phyloP scores from a whole-genome alignment of 768 basidiomycete species.

The Leccinum truebloodii region DNA sequence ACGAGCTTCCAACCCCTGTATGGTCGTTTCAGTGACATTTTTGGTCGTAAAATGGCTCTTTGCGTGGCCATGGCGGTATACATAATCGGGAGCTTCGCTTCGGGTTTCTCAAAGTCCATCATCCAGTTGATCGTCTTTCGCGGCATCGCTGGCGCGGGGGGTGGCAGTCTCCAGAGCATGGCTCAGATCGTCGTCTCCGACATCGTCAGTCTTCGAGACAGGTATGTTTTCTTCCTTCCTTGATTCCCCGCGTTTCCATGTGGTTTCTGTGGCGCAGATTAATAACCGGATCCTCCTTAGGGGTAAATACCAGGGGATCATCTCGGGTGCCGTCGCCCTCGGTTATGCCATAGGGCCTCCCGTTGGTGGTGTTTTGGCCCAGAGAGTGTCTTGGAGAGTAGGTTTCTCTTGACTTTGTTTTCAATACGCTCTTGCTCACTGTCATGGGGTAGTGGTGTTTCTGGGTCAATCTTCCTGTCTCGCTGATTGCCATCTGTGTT shows the following conservation, averaged over 20 bases:
- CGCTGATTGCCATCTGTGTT: conserved; percentile 51
- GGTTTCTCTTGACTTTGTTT: conserved; percentile 18
- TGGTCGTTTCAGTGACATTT: conserved; percentile 66
- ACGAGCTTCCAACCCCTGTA: conserved; percentile 43
- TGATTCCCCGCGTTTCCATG: neutral
- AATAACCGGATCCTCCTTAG: conserved; percentile 29
- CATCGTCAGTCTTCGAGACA: conserved; percentile 66
- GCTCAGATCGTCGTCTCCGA: conserved; percentile 73
- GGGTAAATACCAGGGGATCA: conserved; percentile 79
- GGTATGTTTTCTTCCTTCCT: conserved; percentile 37
- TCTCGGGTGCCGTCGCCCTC: conserved; percentile 52
- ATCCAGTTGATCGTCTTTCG: conserved; percentile 69
- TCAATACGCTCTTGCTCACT: neutral
- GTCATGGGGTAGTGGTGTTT: conserved; percentile 60
- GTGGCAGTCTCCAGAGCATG: conserved; percentile 70
- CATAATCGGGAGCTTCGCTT: conserved; percentile 62
- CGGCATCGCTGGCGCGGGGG: conserved; percentile 68
- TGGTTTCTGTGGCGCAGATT: neutral
- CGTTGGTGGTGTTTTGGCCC: conserved; percentile 62
- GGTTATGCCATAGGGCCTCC: conserved; percentile 70
- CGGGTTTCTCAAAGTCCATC: conserved; percentile 68
- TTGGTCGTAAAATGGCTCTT: conserved; percentile 63
- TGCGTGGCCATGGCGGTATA: conserved; percentile 61
- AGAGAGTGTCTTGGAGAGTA: conserved; percentile 65
- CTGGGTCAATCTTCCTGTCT: conserved; percentile 68